phyloP scores from a whole-genome alignment of 2,329 filamentous ascomycete species.

The Apiospora marii region DNA sequence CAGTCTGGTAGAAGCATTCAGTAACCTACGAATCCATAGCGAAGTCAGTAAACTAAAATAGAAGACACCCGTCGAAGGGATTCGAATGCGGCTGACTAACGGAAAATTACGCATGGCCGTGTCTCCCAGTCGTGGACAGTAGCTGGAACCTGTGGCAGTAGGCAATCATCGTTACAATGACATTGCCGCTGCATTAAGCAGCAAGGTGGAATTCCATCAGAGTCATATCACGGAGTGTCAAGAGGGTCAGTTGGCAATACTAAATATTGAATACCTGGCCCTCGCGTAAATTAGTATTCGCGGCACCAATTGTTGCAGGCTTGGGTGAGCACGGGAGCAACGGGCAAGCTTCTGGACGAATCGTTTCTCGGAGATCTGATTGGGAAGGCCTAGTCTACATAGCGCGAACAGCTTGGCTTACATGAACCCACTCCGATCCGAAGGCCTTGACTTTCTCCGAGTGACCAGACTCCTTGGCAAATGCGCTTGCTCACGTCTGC shows the following conservation, averaged over 20 bases:
- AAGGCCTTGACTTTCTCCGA: neutral
- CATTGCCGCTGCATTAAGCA: neutral
- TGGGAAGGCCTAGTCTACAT: neutral
- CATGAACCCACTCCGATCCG: neutral
- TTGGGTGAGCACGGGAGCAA: no score
- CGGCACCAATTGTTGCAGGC: neutral
- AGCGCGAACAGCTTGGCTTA: slow-evolving; percentile 1
- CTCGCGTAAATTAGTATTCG: neutral
- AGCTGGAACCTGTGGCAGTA: neutral
- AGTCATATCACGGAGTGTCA: neutral
- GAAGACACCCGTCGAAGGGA: neutral
- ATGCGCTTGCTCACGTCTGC: neutral
- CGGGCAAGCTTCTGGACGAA: neutral
- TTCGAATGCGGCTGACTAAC: neutral
- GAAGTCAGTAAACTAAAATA: neutral
- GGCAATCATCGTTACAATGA: neutral
- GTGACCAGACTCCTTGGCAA: neutral
- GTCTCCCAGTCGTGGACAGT: neutral
- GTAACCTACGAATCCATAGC: neutral
- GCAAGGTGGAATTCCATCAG: neutral
- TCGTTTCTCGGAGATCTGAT: neutral
- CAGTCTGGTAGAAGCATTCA: neutral
- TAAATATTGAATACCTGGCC: neutral
- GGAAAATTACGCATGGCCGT: neutral
- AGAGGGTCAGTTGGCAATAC: neutral